Evolutionary conservation across 2,329 filamentous ascomycete species (phyloP).

Genomic region (Fusarium sp.): DNA sequence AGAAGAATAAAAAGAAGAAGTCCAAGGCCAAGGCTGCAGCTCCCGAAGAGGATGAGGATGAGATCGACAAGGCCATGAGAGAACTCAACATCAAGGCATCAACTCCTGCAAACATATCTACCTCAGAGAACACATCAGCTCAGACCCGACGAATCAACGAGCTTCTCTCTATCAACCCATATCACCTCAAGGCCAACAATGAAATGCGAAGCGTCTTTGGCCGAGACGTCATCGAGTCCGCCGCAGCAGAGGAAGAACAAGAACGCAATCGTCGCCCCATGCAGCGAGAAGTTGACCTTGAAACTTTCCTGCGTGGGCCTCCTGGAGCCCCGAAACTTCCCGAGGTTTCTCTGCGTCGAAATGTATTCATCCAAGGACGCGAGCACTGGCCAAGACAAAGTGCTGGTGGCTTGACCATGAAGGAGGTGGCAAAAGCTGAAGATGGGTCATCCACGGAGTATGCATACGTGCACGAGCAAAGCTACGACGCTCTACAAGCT

Average conservation of each 20-base stretch:
- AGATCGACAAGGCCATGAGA: conserved; percentile 64
- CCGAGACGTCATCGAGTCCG: conserved; percentile 65
- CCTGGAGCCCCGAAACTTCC: conserved; percentile 69
- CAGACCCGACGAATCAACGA: conserved; percentile 47
- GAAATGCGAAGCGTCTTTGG: conserved; percentile 81
- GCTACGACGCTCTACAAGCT: conserved; percentile 78
- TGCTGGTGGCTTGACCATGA: conserved; percentile 86
- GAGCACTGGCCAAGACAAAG: conserved; percentile 86
- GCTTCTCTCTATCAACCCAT: conserved; percentile 64
- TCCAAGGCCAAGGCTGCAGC: conserved; percentile 37
- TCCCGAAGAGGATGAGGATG: conserved; percentile 54
- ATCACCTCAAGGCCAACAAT: conserved; percentile 84
- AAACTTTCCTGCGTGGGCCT: conserved; percentile 63
- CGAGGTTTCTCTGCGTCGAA: conserved; percentile 77
- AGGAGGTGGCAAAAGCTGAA: conserved; percentile 55
- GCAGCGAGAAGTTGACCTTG: conserved; percentile 64
- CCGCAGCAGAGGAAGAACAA: conserved; percentile 58
- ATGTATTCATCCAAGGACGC: conserved; percentile 86
- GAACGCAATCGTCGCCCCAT: conserved; percentile 51
- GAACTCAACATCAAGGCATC: conserved; percentile 55
- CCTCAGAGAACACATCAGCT: conserved; percentile 2
- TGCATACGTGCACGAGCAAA: conserved; percentile 76
- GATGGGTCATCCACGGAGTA: conserved; percentile 73
- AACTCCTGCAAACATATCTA: background rate
- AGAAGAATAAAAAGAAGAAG: conserved; percentile 52